Conservation (phyloP, 2,329 filamentous ascomycete genomes). For the Fusarium devonianum region DNA sequence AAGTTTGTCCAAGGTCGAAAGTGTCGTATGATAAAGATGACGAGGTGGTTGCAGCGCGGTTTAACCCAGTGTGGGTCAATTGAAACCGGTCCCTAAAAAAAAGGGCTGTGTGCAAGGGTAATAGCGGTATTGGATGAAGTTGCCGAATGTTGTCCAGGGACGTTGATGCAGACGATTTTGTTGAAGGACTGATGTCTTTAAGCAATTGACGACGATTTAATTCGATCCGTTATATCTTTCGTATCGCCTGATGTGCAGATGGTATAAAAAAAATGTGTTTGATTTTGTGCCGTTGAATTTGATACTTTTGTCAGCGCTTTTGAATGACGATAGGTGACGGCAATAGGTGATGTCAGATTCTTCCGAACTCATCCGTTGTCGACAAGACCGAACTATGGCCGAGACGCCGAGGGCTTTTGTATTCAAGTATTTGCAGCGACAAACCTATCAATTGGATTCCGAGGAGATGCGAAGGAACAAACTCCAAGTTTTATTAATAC, state of each 20-base stretch:
- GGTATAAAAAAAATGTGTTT: background rate
- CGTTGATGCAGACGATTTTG: background rate
- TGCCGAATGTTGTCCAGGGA: background rate
- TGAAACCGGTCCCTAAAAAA: slow-evolving; percentile 6
- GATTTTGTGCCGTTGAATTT: slow-evolving; percentile 3
- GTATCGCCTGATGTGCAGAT: too few relatives aligned
- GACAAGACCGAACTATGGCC: slow-evolving; percentile 45
- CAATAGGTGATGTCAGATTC: slow-evolving; percentile 37
- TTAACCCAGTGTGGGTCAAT: slow-evolving; percentile 34
- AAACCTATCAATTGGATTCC: too few relatives aligned
- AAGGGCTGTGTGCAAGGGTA: slow-evolving; percentile 7
- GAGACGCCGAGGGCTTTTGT: slow-evolving; percentile 22
- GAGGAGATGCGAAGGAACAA: background rate
- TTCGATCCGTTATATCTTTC: too few relatives aligned
- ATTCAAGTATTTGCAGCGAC: background rate
- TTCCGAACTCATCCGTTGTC: slow-evolving; percentile 34
- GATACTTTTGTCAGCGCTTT: too few relatives aligned
- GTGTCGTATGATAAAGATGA: slow-evolving; percentile 33
- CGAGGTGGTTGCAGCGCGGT: slow-evolving; percentile 30
- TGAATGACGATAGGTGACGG: slow-evolving; percentile 20
- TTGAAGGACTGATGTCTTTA: too few relatives aligned
- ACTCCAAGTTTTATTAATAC: slow-evolving; percentile 5
- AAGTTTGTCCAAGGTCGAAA: slow-evolving; percentile 4
- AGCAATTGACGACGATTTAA: too few relatives aligned
- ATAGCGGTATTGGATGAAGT: slow-evolving; percentile 6